Evolutionary conservation across 2,329 filamentous ascomycete genomes (phyloP).

Genomic region (Penicillium digitatum): DNA sequence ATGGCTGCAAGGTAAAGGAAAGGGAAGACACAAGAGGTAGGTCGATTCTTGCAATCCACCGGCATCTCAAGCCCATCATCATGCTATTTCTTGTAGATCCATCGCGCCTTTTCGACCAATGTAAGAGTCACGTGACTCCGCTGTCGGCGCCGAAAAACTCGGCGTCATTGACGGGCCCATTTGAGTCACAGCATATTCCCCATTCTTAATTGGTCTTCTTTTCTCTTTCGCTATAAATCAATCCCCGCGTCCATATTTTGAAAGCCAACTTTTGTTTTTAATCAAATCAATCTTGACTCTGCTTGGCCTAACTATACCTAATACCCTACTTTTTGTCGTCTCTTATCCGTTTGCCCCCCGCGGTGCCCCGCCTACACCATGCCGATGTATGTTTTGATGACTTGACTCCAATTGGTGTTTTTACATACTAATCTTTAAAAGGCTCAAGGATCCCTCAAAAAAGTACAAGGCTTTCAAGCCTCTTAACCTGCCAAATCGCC

Average conservation of each 20-base stretch:
- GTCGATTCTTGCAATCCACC: accelerated
- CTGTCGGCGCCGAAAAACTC: conserved; percentile 26
- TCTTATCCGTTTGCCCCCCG: conserved; percentile 21
- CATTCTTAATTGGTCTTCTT: conserved; percentile 19
- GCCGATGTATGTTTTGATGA: conserved; percentile 35
- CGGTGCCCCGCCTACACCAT: conserved; percentile 30
- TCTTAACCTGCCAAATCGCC: conserved; percentile 48
- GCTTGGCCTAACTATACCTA: neutral
- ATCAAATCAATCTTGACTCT: neutral
- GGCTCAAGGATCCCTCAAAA: conserved; percentile 49
- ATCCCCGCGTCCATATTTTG: conserved; percentile 1
- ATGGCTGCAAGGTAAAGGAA: neutral
- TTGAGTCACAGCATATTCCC: conserved; percentile 24
- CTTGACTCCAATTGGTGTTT: neutral
- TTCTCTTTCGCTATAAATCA: conserved; percentile 1
- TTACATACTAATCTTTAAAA: conserved; percentile 19
- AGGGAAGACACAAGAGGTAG: neutral
- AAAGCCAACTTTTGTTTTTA: neutral
- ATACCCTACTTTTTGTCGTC: neutral
- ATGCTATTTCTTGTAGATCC: neutral
- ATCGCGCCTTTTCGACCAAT: neutral
- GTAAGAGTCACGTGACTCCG: conserved; percentile 23
- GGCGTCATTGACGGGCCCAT: conserved; percentile 20
- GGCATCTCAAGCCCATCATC: neutral
- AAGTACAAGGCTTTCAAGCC: conserved; percentile 49